Evolutionary conservation across 768 basidiomycete species (phyloP).

Genomic region (Mycena chlorophos): DNA sequence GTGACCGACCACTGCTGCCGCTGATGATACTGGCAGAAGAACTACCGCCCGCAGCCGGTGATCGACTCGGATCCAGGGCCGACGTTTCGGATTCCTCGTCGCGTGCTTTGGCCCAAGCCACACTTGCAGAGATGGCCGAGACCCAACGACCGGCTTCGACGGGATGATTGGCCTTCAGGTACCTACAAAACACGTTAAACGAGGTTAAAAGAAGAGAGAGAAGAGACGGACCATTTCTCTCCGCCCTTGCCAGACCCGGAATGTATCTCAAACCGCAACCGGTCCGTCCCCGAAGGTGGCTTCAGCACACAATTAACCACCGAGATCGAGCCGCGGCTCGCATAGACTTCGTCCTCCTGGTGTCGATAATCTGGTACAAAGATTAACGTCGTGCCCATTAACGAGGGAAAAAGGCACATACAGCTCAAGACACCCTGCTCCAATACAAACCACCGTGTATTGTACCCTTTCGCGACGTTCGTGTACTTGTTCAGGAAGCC

Average conservation of each 20-base stretch:
- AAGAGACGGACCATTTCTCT: constrained; percentile 58
- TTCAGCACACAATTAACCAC: constrained; percentile 78
- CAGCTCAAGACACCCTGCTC: constrained; percentile 84
- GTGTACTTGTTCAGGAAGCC: constrained; percentile 91
- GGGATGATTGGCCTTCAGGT: constrained; percentile 81
- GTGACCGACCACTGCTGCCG: constrained; percentile 5
- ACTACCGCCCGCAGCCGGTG: constrained; percentile 24
- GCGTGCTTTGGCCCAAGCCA: constrained; percentile 63
- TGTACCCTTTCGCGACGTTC: constrained; percentile 89
- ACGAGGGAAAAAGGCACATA: constrained; percentile 37
- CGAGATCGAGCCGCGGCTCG: constrained; percentile 84
- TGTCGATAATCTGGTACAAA: constrained; percentile 71
- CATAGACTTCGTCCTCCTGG: constrained; percentile 85
- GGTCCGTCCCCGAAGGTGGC: constrained; percentile 48
- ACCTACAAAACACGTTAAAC: constrained; percentile 24
- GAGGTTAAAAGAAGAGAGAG: background rate
- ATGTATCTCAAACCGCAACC: constrained; percentile 82
- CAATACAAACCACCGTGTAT: constrained; percentile 89
- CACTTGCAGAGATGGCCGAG: constrained; percentile 68
- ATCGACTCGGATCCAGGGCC: too few relatives aligned
- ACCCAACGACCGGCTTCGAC: constrained; percentile 90
- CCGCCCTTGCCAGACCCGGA: constrained; percentile 50
- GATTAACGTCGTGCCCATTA: constrained; percentile 12
- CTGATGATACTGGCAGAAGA: constrained; percentile 34
- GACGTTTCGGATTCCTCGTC: too few relatives aligned